These are phyloP conservation scores for Backusella tuberculispora DNA, from an alignment of 192 early-diverging fungal species.

Conservation along the genomic window DNA sequence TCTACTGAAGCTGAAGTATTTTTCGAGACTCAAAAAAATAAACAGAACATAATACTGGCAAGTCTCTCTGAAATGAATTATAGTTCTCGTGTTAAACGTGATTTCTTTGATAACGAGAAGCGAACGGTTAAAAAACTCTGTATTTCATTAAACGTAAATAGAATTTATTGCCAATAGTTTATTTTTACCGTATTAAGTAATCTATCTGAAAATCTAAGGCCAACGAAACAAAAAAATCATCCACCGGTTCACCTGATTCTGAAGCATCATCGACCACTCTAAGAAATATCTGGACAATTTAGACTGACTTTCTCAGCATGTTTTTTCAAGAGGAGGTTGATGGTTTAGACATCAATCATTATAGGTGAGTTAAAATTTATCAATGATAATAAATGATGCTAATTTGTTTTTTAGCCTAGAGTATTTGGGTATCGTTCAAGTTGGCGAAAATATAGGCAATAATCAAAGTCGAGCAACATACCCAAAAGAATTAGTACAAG, in stretches of 20 bases:
- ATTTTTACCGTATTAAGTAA: conserved; percentile 17
- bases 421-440: neutral
- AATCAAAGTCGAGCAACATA: conserved; percentile 17
- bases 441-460: conserved; percentile 16
- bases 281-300: neutral
- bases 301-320: conserved; percentile 4
- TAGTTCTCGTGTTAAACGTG: conserved; percentile 7
- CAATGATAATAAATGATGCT: conserved; percentile 17
- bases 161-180: conserved; percentile 11
- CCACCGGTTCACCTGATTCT: conserved; percentile 10
- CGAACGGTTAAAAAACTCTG: conserved; percentile 5
- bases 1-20: conserved; percentile 14
- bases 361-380: conserved; percentile 16
- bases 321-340: conserved; percentile 16
- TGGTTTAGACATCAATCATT: conserved; percentile 10
- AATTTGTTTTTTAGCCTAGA: conserved; percentile 16
- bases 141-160: conserved; percentile 11
- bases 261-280: conserved; percentile 11
- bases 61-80: conserved; percentile 15
- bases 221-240: neutral
- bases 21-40: conserved; percentile 16
- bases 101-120: conserved; percentile 9
- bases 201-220: conserved; percentile 13
- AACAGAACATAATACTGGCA: neutral
- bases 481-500: conserved; percentile 3